Conservation (phyloP, 1,139 yeast species). For the Geotrichum fermentans region DNA sequence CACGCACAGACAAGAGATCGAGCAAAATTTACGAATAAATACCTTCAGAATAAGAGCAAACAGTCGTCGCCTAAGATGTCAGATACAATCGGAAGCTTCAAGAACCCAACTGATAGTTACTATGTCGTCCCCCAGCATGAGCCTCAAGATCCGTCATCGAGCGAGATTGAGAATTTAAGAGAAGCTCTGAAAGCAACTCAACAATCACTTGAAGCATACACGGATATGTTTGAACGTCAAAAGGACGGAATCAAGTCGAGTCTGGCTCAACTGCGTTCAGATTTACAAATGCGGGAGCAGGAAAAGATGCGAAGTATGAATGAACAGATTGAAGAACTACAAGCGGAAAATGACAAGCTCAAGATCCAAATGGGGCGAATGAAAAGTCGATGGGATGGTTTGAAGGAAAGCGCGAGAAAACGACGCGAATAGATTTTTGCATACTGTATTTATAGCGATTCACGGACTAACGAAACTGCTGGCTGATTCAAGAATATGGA, state of each 20-base stretch:
- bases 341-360: constrained; percentile 37
- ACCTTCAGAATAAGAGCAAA: constrained; percentile 20
- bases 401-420: constrained; percentile 38
- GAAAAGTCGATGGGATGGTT: constrained; percentile 39
- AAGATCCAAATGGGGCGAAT: constrained; percentile 36
- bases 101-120: constrained; percentile 27
- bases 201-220: constrained; percentile 33
- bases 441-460: background rate
- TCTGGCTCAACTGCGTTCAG: constrained; percentile 32
- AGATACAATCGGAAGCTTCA: constrained; percentile 6
- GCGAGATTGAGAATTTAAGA: constrained; percentile 29
- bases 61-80: constrained; percentile 11
- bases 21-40: constrained; percentile 22
- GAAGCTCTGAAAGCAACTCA: constrained; percentile 26
- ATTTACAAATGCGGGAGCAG: constrained; percentile 32
- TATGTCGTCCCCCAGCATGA: constrained; percentile 30
- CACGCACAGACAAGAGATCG: constrained; percentile 18
- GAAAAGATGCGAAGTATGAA: constrained; percentile 30
- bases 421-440: constrained; percentile 22
- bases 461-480: too few relatives aligned
- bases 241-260: constrained; percentile 32
- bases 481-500: too few relatives aligned
- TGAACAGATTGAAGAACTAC: constrained; percentile 34
- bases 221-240: constrained; percentile 34
- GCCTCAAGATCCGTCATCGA: constrained; percentile 26